Evolutionary conservation across 208 protist species (phyloP), one percentile per base, ranked within the genome.

Genomic region (Zelonia costaricensis): DNA sequence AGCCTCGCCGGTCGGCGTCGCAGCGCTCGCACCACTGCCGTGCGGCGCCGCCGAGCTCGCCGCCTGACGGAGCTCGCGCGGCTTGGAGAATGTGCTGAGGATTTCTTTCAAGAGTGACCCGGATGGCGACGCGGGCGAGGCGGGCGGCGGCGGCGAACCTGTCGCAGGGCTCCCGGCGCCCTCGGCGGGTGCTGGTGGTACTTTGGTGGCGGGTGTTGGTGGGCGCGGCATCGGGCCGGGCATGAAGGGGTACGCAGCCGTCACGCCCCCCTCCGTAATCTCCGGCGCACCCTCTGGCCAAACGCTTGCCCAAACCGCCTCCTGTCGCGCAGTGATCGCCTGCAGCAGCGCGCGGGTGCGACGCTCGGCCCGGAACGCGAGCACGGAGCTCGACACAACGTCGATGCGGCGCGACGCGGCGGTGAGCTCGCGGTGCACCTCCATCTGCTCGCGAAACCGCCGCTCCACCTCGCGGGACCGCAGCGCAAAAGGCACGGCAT

Each of bases 401-500:
- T 77, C 54, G 10, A 86, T 25, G 31, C 81, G 63, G 20, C 46
- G 57, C 30, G 74, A 48, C 5, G 81, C 74, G 3, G 53, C 27
- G 1, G 68, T 75, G 36, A 92, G 56, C 0, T 53, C 79, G 13
- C 78, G 78, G 55, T 86, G 78, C 13, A 92, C 72, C n/a, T 74
- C 60, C 64, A 92, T 77, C 47, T 92, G 85, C 46, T 88, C 81
- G 2, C 49, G 43, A 57, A 92, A 85, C 12, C 81, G 79, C 31
- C 66, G 63, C 42, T 84, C 69, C 48, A 83, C 27, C 47, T 92
- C 81, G 5, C 64, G 35, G 35, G 78, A 46, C 13, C 75, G 73
- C 42, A 70, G 18, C 18, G 63, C 33, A 59, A 88, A 84, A 1
- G 84, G 78, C 35, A 82, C 38, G 2, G 36, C 30, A 31, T 7